Evolutionary conservation across 129 eudicot species (phyloP).

Genomic region (Pseudognaphalium luteoalbum): DNA sequence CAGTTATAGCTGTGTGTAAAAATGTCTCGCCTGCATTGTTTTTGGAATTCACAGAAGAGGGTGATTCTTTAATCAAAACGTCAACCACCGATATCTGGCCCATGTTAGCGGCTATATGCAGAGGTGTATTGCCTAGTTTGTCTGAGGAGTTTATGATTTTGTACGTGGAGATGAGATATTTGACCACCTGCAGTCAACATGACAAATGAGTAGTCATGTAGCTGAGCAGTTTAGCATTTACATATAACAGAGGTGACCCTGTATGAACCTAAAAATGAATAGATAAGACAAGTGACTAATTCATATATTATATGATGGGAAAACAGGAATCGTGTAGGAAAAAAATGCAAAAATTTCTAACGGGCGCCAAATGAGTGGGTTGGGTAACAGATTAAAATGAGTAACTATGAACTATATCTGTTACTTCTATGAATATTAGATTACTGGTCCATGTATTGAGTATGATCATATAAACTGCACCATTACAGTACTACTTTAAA

Average conservation of each 20-base stretch:
- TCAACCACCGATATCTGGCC: constrained; percentile 74
- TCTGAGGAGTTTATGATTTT: constrained; percentile 57
- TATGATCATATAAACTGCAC: not conserved
- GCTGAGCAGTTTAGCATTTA: not conserved
- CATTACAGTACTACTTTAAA: not conserved
- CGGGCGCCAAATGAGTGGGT: not conserved
- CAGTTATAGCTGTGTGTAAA: constrained; percentile 68
- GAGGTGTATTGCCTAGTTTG: constrained; percentile 81
- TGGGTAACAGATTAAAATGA: not conserved
- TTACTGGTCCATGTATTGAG: not conserved
- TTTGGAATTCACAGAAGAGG: constrained; percentile 48
- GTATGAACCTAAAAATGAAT: not conserved
- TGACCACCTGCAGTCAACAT: constrained; percentile 59
- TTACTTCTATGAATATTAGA: not conserved
- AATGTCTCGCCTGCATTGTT: constrained; percentile 79
- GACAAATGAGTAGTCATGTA: not conserved
- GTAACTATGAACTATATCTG: not conserved
- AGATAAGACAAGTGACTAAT: not conserved
- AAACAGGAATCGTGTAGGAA: not conserved
- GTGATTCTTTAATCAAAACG: constrained; percentile 57
- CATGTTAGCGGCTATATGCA: constrained; percentile 84
- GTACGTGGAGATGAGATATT: constrained; percentile 52
- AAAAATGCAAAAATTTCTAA: not conserved
- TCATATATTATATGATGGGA: not conserved
- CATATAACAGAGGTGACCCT: not conserved